These are phyloP conservation scores for Suillus weaverae DNA, from an alignment of 768 basidiomycete species.

Conservation along the genomic window DNA sequence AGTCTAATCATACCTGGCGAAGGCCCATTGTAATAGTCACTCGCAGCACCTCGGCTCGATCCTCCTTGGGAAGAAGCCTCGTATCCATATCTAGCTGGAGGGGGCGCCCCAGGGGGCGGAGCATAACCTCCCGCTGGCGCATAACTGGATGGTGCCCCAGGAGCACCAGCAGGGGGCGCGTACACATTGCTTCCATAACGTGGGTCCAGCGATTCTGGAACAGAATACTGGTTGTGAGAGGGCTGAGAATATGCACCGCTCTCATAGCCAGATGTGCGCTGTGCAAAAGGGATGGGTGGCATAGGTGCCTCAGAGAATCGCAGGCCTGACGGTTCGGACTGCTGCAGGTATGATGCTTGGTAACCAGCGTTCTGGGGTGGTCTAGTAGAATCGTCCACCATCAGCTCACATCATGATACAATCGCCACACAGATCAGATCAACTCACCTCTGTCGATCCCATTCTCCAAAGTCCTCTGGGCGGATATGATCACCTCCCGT, in stretches of 20 bases:
- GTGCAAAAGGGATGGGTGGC: neutral
- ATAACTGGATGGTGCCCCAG: neutral
- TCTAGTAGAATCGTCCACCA: neutral
- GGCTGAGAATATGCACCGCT: slow-evolving; percentile 1
- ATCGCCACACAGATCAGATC: neutral
- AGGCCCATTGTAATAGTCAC: slow-evolving; percentile 6
- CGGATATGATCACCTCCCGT: neutral
- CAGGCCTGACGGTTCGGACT: neutral
- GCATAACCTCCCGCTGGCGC: slow-evolving; percentile 1
- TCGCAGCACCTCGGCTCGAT: slow-evolving; percentile 2
- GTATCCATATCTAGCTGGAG: neutral
- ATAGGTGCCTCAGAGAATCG: neutral
- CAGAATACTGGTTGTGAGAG: neutral
- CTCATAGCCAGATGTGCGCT: neutral
- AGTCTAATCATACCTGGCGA: neutral
- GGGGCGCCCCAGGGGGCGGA: slow-evolving; percentile 1
- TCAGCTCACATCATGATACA: neutral
- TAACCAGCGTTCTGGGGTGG: slow-evolving; percentile 11
- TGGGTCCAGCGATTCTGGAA: neutral
- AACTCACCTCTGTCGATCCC: slow-evolving; percentile 2
- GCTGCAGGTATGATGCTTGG: slow-evolving; percentile 4
- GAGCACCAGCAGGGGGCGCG: slow-evolving; percentile 4
- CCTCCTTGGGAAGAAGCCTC: neutral
- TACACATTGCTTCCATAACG: neutral
- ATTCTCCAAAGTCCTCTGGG: slow-evolving; percentile 8